These are phyloP conservation scores for Coprinellus aureogranulatus DNA, from an alignment of 768 basidiomycete species.

Conservation along the genomic window DNA sequence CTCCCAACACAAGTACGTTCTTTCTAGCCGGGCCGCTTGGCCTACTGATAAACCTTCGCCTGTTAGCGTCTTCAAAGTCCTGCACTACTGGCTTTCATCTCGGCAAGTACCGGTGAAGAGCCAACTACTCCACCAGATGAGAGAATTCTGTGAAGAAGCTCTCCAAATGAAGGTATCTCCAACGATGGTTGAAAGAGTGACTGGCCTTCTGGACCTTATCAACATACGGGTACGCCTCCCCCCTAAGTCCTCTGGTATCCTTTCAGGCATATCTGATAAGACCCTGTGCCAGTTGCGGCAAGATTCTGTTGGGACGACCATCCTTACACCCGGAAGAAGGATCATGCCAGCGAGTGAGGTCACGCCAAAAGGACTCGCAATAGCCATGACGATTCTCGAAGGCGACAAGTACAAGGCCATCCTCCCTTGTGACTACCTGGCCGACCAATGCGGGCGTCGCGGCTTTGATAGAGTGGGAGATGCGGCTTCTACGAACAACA, in stretches of 20 bases:
- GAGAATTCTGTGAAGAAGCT: constrained; percentile 31
- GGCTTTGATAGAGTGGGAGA: constrained; percentile 31
- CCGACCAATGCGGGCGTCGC: constrained; percentile 28
- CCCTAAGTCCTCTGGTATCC: too few species aligned
- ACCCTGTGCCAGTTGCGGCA: not conserved
- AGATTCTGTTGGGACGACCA: constrained; percentile 4
- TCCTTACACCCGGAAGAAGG: constrained; percentile 22
- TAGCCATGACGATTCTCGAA: constrained; percentile 43
- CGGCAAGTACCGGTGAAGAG: constrained; percentile 27
- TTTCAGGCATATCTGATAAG: too few species aligned
- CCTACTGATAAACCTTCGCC: not conserved
- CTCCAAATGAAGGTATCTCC: constrained; percentile 25
- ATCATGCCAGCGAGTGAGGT: constrained; percentile 31
- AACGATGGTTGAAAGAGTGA: constrained; percentile 31
- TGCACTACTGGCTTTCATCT: constrained; percentile 35
- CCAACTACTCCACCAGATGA: constrained; percentile 34
- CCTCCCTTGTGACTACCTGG: constrained; percentile 41
- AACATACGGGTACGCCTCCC: constrained; percentile 24
- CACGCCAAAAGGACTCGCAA: constrained; percentile 38
- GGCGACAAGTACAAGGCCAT: constrained; percentile 39
- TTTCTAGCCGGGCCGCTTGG: not conserved
- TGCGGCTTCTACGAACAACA: constrained; percentile 35
- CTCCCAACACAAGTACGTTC: constrained; percentile 36
- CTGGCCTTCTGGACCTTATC: constrained; percentile 28
- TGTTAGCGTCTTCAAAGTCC: constrained; percentile 34